Evolutionary conservation across 2,329 filamentous ascomycete species (phyloP), one percentile per base, ranked within the genome.

Genomic region (Parafenestella ontariensis): DNA sequence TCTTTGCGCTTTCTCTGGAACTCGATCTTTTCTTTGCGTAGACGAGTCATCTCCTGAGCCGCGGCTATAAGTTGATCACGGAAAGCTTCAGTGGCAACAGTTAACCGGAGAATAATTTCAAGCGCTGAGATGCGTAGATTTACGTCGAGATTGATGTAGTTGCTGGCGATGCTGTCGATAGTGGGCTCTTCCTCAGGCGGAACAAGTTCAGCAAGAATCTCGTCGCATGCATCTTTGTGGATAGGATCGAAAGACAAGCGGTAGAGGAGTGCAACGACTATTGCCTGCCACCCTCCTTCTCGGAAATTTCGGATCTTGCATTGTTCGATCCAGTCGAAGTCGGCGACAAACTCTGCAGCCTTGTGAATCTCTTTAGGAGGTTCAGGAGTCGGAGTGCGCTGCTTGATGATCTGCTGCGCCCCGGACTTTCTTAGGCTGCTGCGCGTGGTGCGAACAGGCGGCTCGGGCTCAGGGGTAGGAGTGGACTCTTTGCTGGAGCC

Each of bases 21-120:
- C 62, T 96, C 91, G 57, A 97, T 96, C 79, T 96, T 97, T 72
- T 96, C 90, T 76, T 99, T 99, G 45, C 95, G 88, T 70, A 96
- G 92, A 49, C 88, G 87, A 1, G 95, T 99, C 93, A 98, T 97
- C 49, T 92, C 90, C 70, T 94, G 91, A 61, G 90, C 92, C 77
- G 93, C 96, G 59, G 94, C 89, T 64, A 96, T 92, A 82, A 99
- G 89, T 72, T 96, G 96, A 15, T 87, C 88, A 48, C 94, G 88
- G 63, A 98, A 85, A 2, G 90, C 88, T 72, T 92, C 93, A 0
- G 95, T 97, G 68, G 92, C 89, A 51, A 93, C 83, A 1, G 91
- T 93, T 56, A 98, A 81, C 81, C 94, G 88, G 73, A 91, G 92
- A 51, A 97, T 85, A 31, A 96, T 89, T 71, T 97, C 90, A 41